Evolutionary conservation across 2,329 filamentous ascomycete species (phyloP), one percentile per base, ranked within the genome.

Genomic region (Colletotrichum shisoi): DNA sequence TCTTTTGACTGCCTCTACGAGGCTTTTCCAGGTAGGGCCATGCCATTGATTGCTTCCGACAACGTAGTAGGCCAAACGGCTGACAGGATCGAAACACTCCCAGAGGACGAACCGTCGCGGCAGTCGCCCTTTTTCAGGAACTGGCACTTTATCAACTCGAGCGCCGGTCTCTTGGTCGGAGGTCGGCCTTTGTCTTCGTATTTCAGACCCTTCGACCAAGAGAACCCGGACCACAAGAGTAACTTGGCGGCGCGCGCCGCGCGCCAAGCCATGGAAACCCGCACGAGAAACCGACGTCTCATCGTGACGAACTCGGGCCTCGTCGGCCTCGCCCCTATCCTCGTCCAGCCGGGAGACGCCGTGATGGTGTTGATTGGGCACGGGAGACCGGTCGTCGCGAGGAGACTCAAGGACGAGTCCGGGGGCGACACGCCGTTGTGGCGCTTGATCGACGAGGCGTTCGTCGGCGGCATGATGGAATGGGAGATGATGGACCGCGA

Each of bases 401-500:
- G 40, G 21, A 34, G 17, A 13, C 2, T 59, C 12, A 46, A 59
- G 19, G 57, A 49, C 19, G 42, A 21, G 7, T 13, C n/a, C 6
- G 57, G 44, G 13, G 5, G 15, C 11, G 24, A 37, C 12, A 49
- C 46, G 24, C 46, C 24, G 8, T 17, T 49, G 46, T 59, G 40
- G 40, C 7, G n/a, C 6, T 42, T 59, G 19, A 49, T 46, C 9
- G 57, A 44, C 3, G 57, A 59, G 42, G 57, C 45, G 1, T 59
- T 49, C 34, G 31, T 59, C 42, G 19, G 31, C 24, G 57, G 57
- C 24, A 48, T 59, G 40, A 59, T 59, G 57, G 44, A 59, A 17
- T 45, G 57, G 39, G 57, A 59, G 17, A 45, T 59, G 57, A 56
- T 56, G 52, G 52, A 39, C 17, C 31, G 52, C 8, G 52, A 56